Base-by-base conservation (phyloP, 768 basidiomycete species). In the Leccinum uliginosum region DNA sequence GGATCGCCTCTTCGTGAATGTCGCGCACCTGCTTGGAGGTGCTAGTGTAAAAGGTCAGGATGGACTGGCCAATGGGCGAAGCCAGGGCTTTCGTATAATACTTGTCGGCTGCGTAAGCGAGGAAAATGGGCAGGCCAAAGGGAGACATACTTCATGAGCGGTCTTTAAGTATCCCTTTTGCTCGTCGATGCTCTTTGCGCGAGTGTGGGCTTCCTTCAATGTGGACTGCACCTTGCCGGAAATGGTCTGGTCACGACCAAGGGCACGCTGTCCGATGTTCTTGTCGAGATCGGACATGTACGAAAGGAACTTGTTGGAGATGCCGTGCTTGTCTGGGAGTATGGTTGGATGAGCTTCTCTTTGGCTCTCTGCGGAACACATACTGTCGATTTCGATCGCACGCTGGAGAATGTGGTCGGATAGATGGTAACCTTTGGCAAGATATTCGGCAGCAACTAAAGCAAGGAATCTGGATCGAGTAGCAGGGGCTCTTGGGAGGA, bases 1-100 rank as follows among this genome's bases (percentile, higher is more conserved):
- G 84, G 58, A 79, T 76, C 2, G 95, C 95, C 73, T 98, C 95
- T 66, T 94, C 91, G 67, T 97, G 94, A 49, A 98, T 94, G 67
- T 98, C 94, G 19, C 81, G 65, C 26, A 92, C 86, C 72, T 95
- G 91, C 76, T 97, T 98, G 19, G 86, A 79, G 8, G 93, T 95
- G 45, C 75, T 74, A 14, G 95, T 96, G 77, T 97, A 98, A 77
- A 97, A 98, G 1, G 74, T 65, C 27, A 76, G 73, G 56, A 97
- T 90, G 65, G 83, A 85, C 74, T 86, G 81, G 11, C 93, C 94
- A 23, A 86, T 71, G 1, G 89, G 82, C 38, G 90, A 91, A n/a
- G 79, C 51, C 21, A 96, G 74, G 12, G 90, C 91, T 65, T 81
- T 84, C 23, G 75, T 61, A 70, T 96, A 97, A 66, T 93, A 94